Evolutionary conservation across 805 yeast genomes (phyloP).

Genomic region (Hagleromyces aurorensis): DNA sequence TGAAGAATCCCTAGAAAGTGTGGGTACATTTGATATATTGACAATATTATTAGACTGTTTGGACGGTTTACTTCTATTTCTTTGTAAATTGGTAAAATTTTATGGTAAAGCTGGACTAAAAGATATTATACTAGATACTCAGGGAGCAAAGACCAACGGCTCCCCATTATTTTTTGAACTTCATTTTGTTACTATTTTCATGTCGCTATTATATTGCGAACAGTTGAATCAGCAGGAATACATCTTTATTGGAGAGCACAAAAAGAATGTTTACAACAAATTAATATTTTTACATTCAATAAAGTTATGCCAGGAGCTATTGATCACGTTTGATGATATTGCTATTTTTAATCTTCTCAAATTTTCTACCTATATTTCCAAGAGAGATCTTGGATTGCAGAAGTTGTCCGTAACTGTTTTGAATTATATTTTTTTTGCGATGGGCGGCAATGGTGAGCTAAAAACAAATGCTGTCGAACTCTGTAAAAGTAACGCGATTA

Average conservation of each 20-base stretch:
- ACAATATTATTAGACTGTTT: slow-evolving; percentile 14
- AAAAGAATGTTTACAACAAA: slow-evolving; percentile 14
- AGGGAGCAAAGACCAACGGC: too few species aligned
- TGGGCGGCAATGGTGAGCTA: not conserved
- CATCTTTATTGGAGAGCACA: slow-evolving; percentile 9
- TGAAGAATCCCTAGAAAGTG: slow-evolving; percentile 1
- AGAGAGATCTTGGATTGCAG: slow-evolving; percentile 32
- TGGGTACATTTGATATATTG: slow-evolving; percentile 6
- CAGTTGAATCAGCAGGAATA: slow-evolving; percentile 10
- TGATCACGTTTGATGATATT: slow-evolving; percentile 32
- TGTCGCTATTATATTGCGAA: slow-evolving; percentile 15
- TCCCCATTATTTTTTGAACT: slow-evolving; percentile 20
- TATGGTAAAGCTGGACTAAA: too few species aligned
- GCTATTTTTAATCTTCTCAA: slow-evolving; percentile 31
- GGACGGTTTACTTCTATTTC: too few species aligned
- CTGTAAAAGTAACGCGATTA: slow-evolving; percentile 19
- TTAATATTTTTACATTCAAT: slow-evolving; percentile 19
- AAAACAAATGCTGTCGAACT: slow-evolving; percentile 5
- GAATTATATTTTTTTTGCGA: slow-evolving; percentile 25
- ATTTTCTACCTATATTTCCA: slow-evolving; percentile 29
- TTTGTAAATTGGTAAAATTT: too few species aligned
- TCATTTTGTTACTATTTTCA: slow-evolving; percentile 16
- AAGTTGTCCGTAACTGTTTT: slow-evolving; percentile 24
- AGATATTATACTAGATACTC: too few species aligned
- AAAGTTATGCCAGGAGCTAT: slow-evolving; percentile 29